These are phyloP conservation scores for Fusarium cyanostomum DNA, from an alignment of 2,329 filamentous ascomycete species.

Conservation along the genomic window DNA sequence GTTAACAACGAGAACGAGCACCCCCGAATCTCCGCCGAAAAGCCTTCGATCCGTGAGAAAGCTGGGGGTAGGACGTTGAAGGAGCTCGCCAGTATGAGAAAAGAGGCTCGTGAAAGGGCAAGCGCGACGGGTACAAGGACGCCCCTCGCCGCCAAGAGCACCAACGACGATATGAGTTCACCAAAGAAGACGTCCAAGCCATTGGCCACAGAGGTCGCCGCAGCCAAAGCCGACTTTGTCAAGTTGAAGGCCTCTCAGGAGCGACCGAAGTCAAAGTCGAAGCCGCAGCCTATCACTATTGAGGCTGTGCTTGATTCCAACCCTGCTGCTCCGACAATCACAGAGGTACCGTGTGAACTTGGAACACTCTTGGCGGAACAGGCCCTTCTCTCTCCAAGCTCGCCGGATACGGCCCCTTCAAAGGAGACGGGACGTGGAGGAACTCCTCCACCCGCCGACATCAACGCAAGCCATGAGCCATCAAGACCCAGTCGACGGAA, in stretches of 20 bases:
- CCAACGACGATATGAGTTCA: slow-evolving; percentile 67
- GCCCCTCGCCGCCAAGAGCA: slow-evolving; percentile 65
- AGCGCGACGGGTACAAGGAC: slow-evolving; percentile 52
- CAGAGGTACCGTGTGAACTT: slow-evolving; percentile 31
- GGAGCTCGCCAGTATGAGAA: slow-evolving; percentile 54
- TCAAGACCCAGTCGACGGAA: slow-evolving; percentile 73
- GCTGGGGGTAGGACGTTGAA: slow-evolving; percentile 56
- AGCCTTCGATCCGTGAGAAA: slow-evolving; percentile 48
- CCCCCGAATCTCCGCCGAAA: slow-evolving; percentile 36
- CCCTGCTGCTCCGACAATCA: slow-evolving; percentile 24
- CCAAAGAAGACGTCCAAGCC: slow-evolving; percentile 61
- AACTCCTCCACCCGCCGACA: slow-evolving; percentile 68
- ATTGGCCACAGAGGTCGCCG: slow-evolving; percentile 45
- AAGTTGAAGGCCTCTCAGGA: slow-evolving; percentile 43
- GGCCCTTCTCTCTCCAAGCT: slow-evolving; percentile 57
- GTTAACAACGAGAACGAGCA: slow-evolving; percentile 44
- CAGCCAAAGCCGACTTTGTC: slow-evolving; percentile 51
- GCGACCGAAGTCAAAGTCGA: slow-evolving; percentile 42
- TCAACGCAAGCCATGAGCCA: slow-evolving; percentile 64
- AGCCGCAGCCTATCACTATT: slow-evolving; percentile 35
- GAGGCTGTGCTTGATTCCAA: slow-evolving; percentile 32
- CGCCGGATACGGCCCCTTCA: slow-evolving; percentile 56
- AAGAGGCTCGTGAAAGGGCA: slow-evolving; percentile 51
- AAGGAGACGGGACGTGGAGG: slow-evolving; percentile 54
- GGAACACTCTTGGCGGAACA: slow-evolving; percentile 50